Conservation (phyloP, 805 yeast genomes). For the Lipomyces orientalis region DNA sequence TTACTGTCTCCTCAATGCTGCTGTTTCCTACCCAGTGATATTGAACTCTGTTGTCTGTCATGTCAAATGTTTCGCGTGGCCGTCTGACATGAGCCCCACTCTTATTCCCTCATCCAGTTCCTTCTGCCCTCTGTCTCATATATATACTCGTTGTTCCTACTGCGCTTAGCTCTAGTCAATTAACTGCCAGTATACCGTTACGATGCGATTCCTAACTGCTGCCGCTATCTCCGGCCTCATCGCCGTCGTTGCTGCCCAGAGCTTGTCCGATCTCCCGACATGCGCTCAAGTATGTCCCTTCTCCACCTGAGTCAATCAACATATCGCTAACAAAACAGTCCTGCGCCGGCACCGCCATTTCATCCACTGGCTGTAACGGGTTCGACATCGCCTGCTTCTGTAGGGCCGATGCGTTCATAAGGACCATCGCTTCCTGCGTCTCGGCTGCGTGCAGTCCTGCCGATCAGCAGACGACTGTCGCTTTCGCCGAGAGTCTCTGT, state of each 20-base stretch:
- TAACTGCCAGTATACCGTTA: background rate
- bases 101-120: background rate
- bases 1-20: no score
- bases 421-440: slow-evolving; percentile 26
- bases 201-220: slow-evolving; percentile 21
- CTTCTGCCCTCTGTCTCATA: background rate
- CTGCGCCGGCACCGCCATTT: slow-evolving; percentile 22
- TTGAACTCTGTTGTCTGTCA: background rate
- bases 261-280: slow-evolving; percentile 20
- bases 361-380: slow-evolving; percentile 20
- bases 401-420: slow-evolving; percentile 17
- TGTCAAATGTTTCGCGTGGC: no score
- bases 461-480: slow-evolving; percentile 30
- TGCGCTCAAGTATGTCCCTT: slow-evolving; percentile 25
- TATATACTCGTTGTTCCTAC: background rate
- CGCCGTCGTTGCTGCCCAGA: slow-evolving; percentile 25
- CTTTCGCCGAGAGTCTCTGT: slow-evolving; percentile 32
- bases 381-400: slow-evolving; percentile 33
- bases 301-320: background rate
- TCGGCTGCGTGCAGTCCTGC: slow-evolving; percentile 23
- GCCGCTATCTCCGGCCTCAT: slow-evolving; percentile 16
- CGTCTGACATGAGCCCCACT: background rate
- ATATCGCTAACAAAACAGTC: slow-evolving; percentile 7
- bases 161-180: background rate
- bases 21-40: background rate